A percentile compares a stretch with the other conserved stretches of the same genome.
Evolutionary conservation across 2,329 filamentous ascomycete genomes (phyloP).

Genomic region (Trichoderma aggressivum): DNA sequence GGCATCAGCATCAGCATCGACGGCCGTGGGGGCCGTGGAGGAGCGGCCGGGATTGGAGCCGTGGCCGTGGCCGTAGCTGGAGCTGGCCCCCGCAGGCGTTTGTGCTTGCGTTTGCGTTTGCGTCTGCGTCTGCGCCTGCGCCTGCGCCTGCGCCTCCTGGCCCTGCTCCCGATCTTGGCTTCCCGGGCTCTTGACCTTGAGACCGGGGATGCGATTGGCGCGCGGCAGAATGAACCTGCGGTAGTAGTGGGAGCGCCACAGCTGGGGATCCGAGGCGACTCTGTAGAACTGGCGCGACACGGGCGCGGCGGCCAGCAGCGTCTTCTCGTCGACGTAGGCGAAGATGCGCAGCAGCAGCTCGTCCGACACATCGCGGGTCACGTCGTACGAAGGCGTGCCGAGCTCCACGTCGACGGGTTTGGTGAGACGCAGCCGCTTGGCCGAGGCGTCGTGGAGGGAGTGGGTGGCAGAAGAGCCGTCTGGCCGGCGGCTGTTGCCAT

Average conservation of each 20-base stretch:
- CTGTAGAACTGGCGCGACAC: constrained; percentile 73
- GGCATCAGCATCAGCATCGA: not conserved
- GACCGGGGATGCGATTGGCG: constrained; percentile 70
- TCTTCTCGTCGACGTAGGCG: constrained; percentile 66
- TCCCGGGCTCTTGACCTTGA: constrained; percentile 38
- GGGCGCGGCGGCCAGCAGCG: constrained; percentile 60
- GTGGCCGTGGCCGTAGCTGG: not conserved
- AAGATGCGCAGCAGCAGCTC: constrained; percentile 85
- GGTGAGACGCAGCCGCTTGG: constrained; percentile 25
- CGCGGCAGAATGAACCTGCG: constrained; percentile 80
- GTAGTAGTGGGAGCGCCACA: constrained; percentile 92
- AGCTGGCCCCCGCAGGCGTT: constrained; percentile 43
- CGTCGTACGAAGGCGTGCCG: constrained; percentile 43
- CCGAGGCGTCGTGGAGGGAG: constrained; percentile 14
- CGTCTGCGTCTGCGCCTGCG: constrained; percentile 31
- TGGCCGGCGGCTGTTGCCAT: not conserved
- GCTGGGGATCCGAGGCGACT: constrained; percentile 74
- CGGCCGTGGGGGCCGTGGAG: not conserved
- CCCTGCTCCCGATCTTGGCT: constrained; percentile 37
- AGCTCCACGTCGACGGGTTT: not conserved
- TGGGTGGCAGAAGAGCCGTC: not conserved
- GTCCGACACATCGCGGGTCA: constrained; percentile 73
- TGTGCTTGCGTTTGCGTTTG: constrained; percentile 33
- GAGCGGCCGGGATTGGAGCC: not conserved
- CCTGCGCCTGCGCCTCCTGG: too few species aligned